Base-by-base conservation (phyloP, 2,329 filamentous ascomycete species). In the Aspergillus sojae region DNA sequence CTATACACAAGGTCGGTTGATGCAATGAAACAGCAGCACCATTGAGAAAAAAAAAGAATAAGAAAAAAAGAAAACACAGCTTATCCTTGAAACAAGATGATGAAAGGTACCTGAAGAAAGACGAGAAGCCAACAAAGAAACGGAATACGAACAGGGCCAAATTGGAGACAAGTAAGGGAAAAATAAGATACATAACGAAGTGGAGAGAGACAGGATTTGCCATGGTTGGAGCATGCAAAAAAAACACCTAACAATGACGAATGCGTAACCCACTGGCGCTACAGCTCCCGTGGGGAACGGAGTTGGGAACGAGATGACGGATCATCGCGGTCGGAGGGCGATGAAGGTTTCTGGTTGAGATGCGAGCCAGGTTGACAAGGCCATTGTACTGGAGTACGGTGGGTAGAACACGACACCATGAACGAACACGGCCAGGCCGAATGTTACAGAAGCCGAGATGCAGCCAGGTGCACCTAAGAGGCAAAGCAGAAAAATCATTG, bases 201-300 rank as follows among this genome's bases (percentile, higher is more conserved):
- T 63, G 64, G 64, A 65, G 63, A 66, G 58, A 55, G 63, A 63
- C 28, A 32, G 7, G 16, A 26, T 26, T 48, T 48, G 67, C 60
- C 57, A 65, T 67, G 64, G 53, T 62, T 46, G 63, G 63, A 69
- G 57, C 60, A 70, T 66, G 68, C 68, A 67, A 64, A 64, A 64
- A 68, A 68, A 68, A 71, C 62, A 69, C 64, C 66, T 58, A 67
- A 66, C 61, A 52, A 52, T 71, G 69, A 75, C 71, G 68, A 69
- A 73, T 69, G 71, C 71, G 68, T 72, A 54, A 57, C 57, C 41
- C 30, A 62, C 28, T 52, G 56, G 45, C 19, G 28, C 55, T 54
- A 45, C 32, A 36, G 58, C 10, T 34, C 19, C 41, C 16, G 45
- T n/a, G n/a, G 48, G 36, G n/a, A 41, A 64, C 62, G 65, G 63